Conservation (phyloP, 176 grass and related monocot genomes). For the Triticum urartu region DNA sequence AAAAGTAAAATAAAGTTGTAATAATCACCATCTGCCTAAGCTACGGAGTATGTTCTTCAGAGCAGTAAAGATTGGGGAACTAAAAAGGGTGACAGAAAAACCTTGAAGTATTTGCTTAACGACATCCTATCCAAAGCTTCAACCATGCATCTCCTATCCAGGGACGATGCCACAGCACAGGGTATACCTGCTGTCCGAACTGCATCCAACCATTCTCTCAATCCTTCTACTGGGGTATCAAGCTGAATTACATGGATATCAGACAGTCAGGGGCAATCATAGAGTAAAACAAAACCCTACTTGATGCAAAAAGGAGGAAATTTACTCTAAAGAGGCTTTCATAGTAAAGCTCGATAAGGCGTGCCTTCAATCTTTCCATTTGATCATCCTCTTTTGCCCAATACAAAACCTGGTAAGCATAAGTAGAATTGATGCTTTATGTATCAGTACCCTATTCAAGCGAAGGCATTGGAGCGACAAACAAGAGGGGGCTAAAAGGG, state of each 20-base stretch:
- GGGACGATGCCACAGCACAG: slow-evolving; percentile 78
- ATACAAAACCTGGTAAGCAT: slow-evolving; percentile 63
- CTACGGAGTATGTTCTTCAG: not conserved
- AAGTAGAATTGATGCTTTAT: slow-evolving; percentile 10
- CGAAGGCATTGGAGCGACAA: not conserved
- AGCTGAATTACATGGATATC: slow-evolving; percentile 46
- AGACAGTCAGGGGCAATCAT: not conserved
- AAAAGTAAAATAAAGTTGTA: not conserved
- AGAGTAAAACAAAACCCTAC: not conserved
- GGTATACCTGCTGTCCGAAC: slow-evolving; percentile 82
- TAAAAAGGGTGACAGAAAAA: slow-evolving; percentile 15
- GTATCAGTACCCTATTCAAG: not conserved
- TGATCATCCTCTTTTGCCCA: slow-evolving; percentile 75
- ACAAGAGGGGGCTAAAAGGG: not conserved
- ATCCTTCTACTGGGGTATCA: slow-evolving; percentile 70
- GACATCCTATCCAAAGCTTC: slow-evolving; percentile 80
- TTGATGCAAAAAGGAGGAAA: not conserved
- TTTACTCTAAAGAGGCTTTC: slow-evolving; percentile 84
- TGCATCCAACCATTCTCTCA: slow-evolving; percentile 94
- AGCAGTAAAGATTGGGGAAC: slow-evolving; percentile 12
- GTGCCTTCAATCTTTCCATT: slow-evolving; percentile 82
- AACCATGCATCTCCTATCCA: slow-evolving; percentile 78
- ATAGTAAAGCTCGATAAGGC: slow-evolving; percentile 73
- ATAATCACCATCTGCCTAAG: not conserved
- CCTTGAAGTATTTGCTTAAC: slow-evolving; percentile 90